Conservation (phyloP, 805 yeast species). For the Candida nonsorbophila region DNA sequence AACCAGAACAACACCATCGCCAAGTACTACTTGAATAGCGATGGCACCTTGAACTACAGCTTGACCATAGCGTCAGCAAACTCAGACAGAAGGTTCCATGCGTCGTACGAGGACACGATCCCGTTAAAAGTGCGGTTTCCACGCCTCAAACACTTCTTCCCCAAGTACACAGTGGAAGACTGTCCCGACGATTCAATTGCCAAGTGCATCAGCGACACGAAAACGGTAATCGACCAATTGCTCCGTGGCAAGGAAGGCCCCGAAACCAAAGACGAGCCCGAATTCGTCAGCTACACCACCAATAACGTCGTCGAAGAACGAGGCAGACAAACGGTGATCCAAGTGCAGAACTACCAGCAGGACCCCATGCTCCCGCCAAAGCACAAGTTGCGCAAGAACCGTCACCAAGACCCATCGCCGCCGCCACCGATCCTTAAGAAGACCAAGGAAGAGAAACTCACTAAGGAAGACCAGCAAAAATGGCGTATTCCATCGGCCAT, state of each 20-base stretch:
- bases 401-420: constrained; percentile 56
- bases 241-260: constrained; percentile 36
- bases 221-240: constrained; percentile 47
- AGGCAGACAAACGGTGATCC: constrained; percentile 41
- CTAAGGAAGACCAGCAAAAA: constrained; percentile 66
- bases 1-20: constrained; percentile 8
- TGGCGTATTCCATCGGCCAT: constrained; percentile 91
- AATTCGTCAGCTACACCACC: constrained; percentile 21
- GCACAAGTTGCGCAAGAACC: constrained; percentile 66
- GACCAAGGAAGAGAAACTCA: constrained; percentile 28
- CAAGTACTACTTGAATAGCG: constrained; percentile 18
- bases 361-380: constrained; percentile 89
- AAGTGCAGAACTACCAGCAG: constrained; percentile 58
- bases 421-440: constrained; percentile 56
- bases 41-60: constrained; percentile 23
- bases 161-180: constrained; percentile 31
- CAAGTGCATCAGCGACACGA: constrained; percentile 51
- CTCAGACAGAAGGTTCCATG: constrained; percentile 27
- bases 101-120: constrained; percentile 51
- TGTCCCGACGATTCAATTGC: constrained; percentile 40
- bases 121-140: constrained; percentile 47
- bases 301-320: constrained; percentile 10
- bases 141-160: constrained; percentile 33
- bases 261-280: constrained; percentile 30
- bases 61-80: constrained; percentile 16